Evolutionary conservation across 2,329 filamentous ascomycete species (phyloP), one percentile per base, ranked within the genome.

Genomic region (Colletotrichum sp.): DNA sequence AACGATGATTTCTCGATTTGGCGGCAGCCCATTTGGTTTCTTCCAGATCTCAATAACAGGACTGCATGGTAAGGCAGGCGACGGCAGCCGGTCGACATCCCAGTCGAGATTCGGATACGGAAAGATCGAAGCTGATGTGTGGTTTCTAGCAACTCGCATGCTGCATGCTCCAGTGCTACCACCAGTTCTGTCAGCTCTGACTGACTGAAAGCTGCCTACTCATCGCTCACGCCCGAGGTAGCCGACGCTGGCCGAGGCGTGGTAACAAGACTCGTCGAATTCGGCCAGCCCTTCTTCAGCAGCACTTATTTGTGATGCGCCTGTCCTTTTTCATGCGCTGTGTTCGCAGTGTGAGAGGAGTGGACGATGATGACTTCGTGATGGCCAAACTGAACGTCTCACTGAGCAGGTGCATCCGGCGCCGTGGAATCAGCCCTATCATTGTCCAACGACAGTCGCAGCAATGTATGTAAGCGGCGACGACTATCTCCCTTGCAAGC

Each of bases 191-290:
- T 6, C 16, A 44, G 36, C 36, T 10, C 8, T 6, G 16, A 6
- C 3, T 10, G 36, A 44, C 8, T 18, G 16, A 44, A 18, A 18
- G 36, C 3, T 6, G 16, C 10, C 16, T 39, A 5, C 16, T 39
- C 15, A 16, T 9, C 18, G 16, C 36, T 39, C 36, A 39, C 36
- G 36, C 36, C 8, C 15, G 16, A 39, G 36, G 16, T 39, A 39
- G 8, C 36, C 36, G 15, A 39, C 36, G 36, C 36, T 2, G 4
- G 36, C 2, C 5, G 36, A 39, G 36, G 36, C 16, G 36, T 8
- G 15, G 7, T 0, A 1, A 39, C 8, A 0, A 39, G 2, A 18
- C 8, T 39, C 2, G 36, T 39, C 7, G 36, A 39, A 9, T 3
- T 18, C 2, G 1, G 36, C 15, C 36, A 39, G 16, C 36, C 1